Conservation (phyloP, 495 filamentous ascomycete species). For the Bacidia rubella region DNA sequence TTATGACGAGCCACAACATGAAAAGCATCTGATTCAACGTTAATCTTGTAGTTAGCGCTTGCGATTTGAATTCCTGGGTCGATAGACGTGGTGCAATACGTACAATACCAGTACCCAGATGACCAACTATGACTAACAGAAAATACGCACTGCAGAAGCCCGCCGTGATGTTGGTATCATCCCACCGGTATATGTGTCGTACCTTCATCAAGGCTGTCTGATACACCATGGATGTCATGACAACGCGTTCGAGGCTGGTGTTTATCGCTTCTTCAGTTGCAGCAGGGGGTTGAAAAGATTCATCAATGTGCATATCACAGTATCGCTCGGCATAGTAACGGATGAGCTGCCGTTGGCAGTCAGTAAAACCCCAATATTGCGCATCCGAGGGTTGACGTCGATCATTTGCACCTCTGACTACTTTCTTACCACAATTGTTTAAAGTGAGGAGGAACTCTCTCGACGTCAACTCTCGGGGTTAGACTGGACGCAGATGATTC, state of each 20-base stretch:
- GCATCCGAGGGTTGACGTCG: background rate
- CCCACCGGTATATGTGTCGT: constrained; percentile 27
- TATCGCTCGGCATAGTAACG: constrained; percentile 21
- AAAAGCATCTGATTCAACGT: constrained; percentile 10
- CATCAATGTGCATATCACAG: constrained; percentile 26
- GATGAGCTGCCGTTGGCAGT: constrained; percentile 17
- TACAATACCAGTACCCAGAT: constrained; percentile 14
- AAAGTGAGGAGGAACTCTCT: no score
- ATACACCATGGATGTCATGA: constrained; percentile 26
- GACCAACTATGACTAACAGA: constrained; percentile 17
- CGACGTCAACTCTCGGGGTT: no score
- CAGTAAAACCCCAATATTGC: background rate
- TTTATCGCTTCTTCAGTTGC: constrained; percentile 21
- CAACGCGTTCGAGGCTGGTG: constrained; percentile 23
- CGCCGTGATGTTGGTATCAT: constrained; percentile 22
- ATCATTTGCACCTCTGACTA: no score
- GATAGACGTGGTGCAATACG: constrained; percentile 16
- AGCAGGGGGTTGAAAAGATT: constrained; percentile 20
- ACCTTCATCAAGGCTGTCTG: constrained; percentile 23
- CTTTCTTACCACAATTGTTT: no score
- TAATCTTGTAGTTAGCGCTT: background rate
- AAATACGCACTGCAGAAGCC: constrained; percentile 18
- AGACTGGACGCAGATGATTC: background rate
- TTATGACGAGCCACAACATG: constrained; percentile 18
- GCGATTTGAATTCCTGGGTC: no score